Conservation (phyloP, 192 early-diverging fungal species). For the Coemansia sp. region DNA sequence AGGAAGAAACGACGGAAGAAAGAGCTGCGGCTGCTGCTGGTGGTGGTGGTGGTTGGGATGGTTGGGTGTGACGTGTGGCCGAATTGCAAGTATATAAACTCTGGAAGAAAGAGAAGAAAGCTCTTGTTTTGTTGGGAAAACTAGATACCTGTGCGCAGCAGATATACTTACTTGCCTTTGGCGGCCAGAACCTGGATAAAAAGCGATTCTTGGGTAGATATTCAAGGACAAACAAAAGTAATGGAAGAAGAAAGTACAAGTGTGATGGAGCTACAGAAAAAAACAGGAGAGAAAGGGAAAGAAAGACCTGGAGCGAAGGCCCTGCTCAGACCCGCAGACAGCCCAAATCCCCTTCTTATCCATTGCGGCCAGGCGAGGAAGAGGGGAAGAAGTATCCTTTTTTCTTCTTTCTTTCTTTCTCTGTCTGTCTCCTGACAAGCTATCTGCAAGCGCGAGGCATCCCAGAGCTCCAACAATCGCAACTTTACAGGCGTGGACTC, state of each 20-base stretch:
- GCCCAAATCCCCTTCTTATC: no score
- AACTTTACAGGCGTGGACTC: no score
- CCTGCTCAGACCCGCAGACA: background rate
- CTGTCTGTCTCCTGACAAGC: no score
- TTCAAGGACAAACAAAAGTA: background rate
- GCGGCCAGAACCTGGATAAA: background rate
- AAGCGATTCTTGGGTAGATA: background rate
- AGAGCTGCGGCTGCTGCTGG: background rate
- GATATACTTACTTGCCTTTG: slow-evolving; percentile 3
- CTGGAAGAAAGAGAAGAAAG: background rate
- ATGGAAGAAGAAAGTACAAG: background rate
- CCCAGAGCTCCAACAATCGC: no score
- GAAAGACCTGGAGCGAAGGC: background rate
- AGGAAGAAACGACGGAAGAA: background rate
- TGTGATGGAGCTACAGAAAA: background rate
- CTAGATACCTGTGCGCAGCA: background rate
- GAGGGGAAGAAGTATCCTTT: no score
- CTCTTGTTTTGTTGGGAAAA: no score
- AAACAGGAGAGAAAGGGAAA: background rate
- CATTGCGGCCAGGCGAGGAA: no score
- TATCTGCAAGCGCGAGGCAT: no score
- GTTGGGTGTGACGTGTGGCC: background rate
- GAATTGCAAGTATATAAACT: background rate
- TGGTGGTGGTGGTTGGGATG: background rate
- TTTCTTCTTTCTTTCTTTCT: no score